Conservation (phyloP, 2,329 filamentous ascomycete species). For the Aaosphaeria pasadenensis region DNA sequence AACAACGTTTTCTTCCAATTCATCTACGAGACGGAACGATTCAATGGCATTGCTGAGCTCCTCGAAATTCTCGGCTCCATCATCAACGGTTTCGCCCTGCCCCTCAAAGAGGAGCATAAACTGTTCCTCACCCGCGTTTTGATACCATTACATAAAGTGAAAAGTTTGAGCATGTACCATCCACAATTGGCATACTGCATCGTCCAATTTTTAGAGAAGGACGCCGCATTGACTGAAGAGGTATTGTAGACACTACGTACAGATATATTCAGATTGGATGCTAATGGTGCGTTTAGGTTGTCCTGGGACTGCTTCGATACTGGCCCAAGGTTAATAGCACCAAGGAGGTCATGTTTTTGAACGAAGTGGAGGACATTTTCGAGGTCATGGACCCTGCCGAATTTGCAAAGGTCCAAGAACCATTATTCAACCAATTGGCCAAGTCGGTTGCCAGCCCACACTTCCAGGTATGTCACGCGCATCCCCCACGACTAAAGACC, state of each 20-base stretch:
- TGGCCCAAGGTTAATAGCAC: conserved; percentile 99
- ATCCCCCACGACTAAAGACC: not conserved
- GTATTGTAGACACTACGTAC: conserved; percentile 45
- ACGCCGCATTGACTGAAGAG: conserved; percentile 94
- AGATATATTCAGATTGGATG: conserved; percentile 32
- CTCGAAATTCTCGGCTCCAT: conserved; percentile 97
- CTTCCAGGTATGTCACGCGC: conserved; percentile 64
- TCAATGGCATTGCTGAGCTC: conserved; percentile 96
- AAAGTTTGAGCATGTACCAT: conserved; percentile 99
- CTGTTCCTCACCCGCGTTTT: conserved; percentile 92
- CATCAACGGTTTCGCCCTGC: conserved; percentile 96
- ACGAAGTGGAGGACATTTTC: conserved; percentile 98
- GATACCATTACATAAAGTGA: conserved; percentile 94
- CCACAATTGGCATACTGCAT: conserved; percentile 98
- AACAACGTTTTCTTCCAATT: conserved; percentile 99
- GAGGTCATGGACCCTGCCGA: conserved; percentile 99
- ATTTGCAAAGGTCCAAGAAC: conserved; percentile 97
- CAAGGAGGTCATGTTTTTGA: conserved; percentile 99
- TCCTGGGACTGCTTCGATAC: conserved; percentile 88
- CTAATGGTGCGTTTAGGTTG: conserved; percentile 55
- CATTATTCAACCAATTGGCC: conserved; percentile 92
- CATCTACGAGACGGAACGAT: conserved; percentile 96
- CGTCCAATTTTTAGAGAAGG: conserved; percentile 97
- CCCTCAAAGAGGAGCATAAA: conserved; percentile 98
- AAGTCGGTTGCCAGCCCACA: conserved; percentile 98